Evolutionary conservation across 306 rosid species (phyloP).

Genomic region (Sophora flavescens): DNA sequence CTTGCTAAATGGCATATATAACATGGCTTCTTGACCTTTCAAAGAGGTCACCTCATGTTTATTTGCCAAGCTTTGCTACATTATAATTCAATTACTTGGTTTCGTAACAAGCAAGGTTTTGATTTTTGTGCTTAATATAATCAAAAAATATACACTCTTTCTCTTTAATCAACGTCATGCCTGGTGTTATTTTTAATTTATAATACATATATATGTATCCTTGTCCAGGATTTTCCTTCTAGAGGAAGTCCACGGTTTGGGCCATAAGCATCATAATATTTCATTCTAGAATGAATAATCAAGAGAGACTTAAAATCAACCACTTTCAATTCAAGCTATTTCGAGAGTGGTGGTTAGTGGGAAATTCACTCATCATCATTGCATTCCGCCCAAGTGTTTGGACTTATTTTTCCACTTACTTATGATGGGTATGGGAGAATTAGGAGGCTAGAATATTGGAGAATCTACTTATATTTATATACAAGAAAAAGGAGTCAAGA

Average conservation of each 20-base stretch:
- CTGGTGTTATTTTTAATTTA: too few species aligned
- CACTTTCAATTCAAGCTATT: conserved; percentile 19
- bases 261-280: conserved; percentile 20
- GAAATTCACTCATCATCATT: conserved; percentile 34
- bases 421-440: not conserved
- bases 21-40: conserved; percentile 15
- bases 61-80: conserved; percentile 15
- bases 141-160: not conserved
- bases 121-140: not conserved
- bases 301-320: conserved; percentile 21
- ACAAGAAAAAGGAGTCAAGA: not conserved
- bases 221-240: conserved; percentile 46
- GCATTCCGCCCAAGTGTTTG: not conserved
- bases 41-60: not conserved
- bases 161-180: not conserved
- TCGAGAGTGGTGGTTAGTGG: conserved; percentile 5
- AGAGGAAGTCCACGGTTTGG: conserved; percentile 50
- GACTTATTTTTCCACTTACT: conserved; percentile 29
- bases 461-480: not conserved
- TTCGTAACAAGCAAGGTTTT: conserved; percentile 36
- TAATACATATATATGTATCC: not conserved
- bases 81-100: not conserved
- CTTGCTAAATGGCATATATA: not conserved
- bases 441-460: not conserved
- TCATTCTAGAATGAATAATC: conserved; percentile 37